Percentiles rank a stretch among this genome's conserved stretches.
Evolutionary conservation across 2,329 filamentous ascomycete species (phyloP).

Genomic region (Colletotrichum orchidophilum): DNA sequence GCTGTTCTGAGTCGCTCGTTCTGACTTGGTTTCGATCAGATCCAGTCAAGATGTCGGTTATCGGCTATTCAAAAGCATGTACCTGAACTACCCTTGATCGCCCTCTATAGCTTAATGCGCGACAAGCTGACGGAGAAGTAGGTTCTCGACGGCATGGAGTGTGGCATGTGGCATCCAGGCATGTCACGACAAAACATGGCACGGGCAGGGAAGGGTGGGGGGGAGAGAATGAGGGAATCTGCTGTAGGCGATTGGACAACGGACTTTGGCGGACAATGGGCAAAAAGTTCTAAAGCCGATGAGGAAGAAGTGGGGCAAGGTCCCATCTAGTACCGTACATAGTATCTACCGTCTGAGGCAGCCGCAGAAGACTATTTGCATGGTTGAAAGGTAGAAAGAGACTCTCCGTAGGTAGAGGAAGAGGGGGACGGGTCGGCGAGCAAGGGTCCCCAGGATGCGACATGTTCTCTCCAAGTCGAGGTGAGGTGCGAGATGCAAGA

Average conservation of each 20-base stretch:
- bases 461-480: not conserved
- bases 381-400: not conserved
- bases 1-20: not conserved
- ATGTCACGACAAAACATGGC: constrained; percentile 5
- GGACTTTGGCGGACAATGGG: not conserved
- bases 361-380: not conserved
- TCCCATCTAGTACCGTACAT: too few species aligned
- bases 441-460: constrained; percentile 20
- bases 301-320: not conserved
- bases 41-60: constrained; percentile 4
- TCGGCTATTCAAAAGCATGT: constrained; percentile 11
- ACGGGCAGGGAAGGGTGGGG: not conserved
- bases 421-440: not conserved
- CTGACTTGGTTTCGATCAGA: not conserved
- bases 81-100: not conserved
- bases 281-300: not conserved
- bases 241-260: not conserved
- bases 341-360: too few species aligned
- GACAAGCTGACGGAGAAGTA: not conserved
- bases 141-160: constrained; percentile 10
- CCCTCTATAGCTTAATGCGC: not conserved
- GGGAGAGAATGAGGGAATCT: not conserved
- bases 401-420: not conserved
- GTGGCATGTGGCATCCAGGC: constrained; percentile 14
- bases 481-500: constrained; percentile 9